Evolutionary conservation across 2,329 filamentous ascomycete species (phyloP).

Genomic region (Phialophora macrospora): DNA sequence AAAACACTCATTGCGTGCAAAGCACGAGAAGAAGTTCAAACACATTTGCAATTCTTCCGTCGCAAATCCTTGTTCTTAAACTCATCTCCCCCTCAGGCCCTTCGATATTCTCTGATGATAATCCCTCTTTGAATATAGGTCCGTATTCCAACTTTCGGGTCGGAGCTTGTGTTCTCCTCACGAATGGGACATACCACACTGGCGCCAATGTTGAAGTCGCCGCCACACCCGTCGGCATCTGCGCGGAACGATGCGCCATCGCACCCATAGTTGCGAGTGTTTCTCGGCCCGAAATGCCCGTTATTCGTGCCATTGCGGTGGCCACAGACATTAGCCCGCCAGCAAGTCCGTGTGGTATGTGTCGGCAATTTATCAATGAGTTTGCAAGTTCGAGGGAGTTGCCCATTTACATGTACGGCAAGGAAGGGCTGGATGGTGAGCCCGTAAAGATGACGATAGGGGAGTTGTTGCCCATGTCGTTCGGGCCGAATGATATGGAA

Average conservation of each 20-base stretch:
- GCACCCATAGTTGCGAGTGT: conserved; percentile 70
- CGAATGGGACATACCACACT: conserved; percentile 61
- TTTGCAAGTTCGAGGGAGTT: conserved; percentile 56
- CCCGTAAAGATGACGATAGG: conserved; percentile 70
- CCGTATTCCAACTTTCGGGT: conserved; percentile 93
- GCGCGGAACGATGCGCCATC: conserved; percentile 89
- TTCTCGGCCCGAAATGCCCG: conserved; percentile 50
- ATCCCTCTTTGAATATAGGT: conserved; percentile 48
- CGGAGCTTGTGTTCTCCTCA: conserved; percentile 75
- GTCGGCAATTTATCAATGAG: conserved; percentile 69
- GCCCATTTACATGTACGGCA: conserved; percentile 92
- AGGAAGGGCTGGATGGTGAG: conserved; percentile 59
- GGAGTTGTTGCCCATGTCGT: conserved; percentile 61
- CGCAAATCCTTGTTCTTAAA: neutral
- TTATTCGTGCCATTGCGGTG: conserved; percentile 81
- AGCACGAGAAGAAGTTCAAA: neutral
- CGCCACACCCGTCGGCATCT: conserved; percentile 90
- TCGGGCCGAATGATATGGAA: conserved; percentile 57
- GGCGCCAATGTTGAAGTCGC: conserved; percentile 96
- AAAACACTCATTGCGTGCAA: neutral
- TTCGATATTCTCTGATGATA: neutral
- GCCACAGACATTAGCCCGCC: conserved; percentile 75
- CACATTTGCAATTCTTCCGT: neutral
- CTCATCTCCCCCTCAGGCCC: neutral
- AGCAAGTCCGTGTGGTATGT: conserved; percentile 87